These are phyloP conservation scores for Crucihimalaya himalaica DNA, from an alignment of 345 rosid genomes.

Conservation along the genomic window DNA sequence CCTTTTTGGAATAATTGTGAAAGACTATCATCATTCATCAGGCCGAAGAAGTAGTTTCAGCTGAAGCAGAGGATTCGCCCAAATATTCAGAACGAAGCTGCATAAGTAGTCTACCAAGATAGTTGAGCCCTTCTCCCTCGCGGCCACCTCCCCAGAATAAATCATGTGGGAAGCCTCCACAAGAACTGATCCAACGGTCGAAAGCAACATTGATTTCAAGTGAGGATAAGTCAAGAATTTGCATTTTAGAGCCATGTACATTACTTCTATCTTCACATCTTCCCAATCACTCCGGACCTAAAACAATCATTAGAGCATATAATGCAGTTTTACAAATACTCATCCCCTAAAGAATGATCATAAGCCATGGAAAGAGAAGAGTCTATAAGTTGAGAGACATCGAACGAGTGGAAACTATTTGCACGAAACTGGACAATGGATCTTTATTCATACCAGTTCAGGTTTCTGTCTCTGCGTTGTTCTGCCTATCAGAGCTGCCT, in stretches of 20 bases:
- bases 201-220: slow-evolving; percentile 71
- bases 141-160: slow-evolving; percentile 97
- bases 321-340: neutral
- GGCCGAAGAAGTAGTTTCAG: slow-evolving; percentile 38
- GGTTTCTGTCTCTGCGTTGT: slow-evolving; percentile 61
- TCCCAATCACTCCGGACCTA: slow-evolving; percentile 93
- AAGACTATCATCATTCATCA: neutral
- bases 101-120: slow-evolving; percentile 89
- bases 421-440: slow-evolving; percentile 1
- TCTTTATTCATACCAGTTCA: slow-evolving; percentile 53
- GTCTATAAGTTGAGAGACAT: neutral
- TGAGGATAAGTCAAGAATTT: slow-evolving; percentile 89
- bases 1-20: neutral
- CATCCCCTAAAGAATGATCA: neutral
- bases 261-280: slow-evolving; percentile 66
- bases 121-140: slow-evolving; percentile 92
- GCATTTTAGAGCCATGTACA: slow-evolving; percentile 78
- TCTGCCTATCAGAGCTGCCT: slow-evolving; percentile 87
- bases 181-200: slow-evolving; percentile 75
- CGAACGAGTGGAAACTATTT: neutral
- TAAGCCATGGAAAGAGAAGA: too few relatives aligned
- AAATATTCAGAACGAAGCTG: slow-evolving; percentile 84
- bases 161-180: slow-evolving; percentile 97
- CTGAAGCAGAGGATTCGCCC: slow-evolving; percentile 54
- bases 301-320: neutral